Evolutionary conservation across 495 filamentous ascomycete genomes (phyloP).

Genomic region (Beverwykella pulmonaria): DNA sequence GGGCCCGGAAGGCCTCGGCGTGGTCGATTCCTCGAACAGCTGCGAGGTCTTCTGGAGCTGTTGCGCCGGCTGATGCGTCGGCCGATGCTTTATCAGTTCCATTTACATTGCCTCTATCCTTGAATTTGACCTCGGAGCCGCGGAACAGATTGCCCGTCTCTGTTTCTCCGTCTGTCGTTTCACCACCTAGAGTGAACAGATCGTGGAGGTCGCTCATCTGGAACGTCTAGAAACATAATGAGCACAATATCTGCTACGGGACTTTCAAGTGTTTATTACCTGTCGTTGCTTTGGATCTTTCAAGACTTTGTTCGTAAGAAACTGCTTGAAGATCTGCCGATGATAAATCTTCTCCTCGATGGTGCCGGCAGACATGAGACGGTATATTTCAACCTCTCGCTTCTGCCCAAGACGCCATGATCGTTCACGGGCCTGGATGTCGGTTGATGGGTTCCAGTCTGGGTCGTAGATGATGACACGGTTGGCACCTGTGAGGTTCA

Average conservation of each 20-base stretch:
- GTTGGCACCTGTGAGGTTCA: constrained; percentile 92
- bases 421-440: constrained; percentile 91
- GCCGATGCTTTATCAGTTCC: constrained; percentile 22
- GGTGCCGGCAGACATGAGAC: constrained; percentile 93
- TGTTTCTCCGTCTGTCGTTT: constrained; percentile 64
- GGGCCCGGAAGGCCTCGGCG: constrained; percentile 54
- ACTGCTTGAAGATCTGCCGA: constrained; percentile 96
- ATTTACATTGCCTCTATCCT: constrained; percentile 39
- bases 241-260: background rate
- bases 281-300: constrained; percentile 88
- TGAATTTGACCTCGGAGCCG: constrained; percentile 72
- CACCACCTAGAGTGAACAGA: constrained; percentile 77
- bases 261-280: background rate
- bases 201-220: constrained; percentile 85
- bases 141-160: constrained; percentile 86
- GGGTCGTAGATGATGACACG: constrained; percentile 97
- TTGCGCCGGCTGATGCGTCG: constrained; percentile 28
- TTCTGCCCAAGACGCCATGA: constrained; percentile 96
- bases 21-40: constrained; percentile 61
- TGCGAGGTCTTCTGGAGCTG: constrained; percentile 37
- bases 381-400: constrained; percentile 88
- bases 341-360: constrained; percentile 99
- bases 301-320: constrained; percentile 90
- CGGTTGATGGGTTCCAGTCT: constrained; percentile 96
- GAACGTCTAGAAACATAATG: constrained; percentile 56